Conservation (phyloP, 2,329 filamentous ascomycete species). For the Aureobasidium sp. region DNA sequence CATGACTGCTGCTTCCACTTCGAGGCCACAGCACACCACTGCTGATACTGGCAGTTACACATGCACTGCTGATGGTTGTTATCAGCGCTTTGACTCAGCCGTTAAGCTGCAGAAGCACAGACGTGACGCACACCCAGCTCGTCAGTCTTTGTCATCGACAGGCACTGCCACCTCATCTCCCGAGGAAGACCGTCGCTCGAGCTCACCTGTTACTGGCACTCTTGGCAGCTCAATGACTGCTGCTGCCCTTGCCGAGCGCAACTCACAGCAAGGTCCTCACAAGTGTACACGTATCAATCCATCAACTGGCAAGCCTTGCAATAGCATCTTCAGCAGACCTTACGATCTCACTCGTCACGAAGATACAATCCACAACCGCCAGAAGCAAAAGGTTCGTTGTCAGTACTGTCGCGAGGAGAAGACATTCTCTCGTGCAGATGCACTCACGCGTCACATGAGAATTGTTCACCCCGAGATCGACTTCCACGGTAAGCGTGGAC, state of each 20-base stretch:
- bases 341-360: slow-evolving; percentile 97
- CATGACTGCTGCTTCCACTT: slow-evolving; percentile 20
- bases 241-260: slow-evolving; percentile 51
- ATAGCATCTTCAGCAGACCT: slow-evolving; percentile 85
- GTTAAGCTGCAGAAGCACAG: slow-evolving; percentile 89
- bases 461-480: slow-evolving; percentile 88
- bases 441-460: slow-evolving; percentile 85
- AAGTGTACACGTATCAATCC: slow-evolving; percentile 90
- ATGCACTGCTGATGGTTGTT: slow-evolving; percentile 90
- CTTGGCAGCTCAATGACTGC: slow-evolving; percentile 39
- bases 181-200: slow-evolving; percentile 18
- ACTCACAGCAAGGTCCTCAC: slow-evolving; percentile 88
- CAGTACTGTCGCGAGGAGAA: slow-evolving; percentile 92
- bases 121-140: slow-evolving; percentile 77
- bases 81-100: slow-evolving; percentile 78
- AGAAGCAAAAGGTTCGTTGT: slow-evolving; percentile 91
- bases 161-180: slow-evolving; percentile 30
- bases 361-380: slow-evolving; percentile 91
- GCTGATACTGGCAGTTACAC: slow-evolving; percentile 88
- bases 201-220: slow-evolving; percentile 19
- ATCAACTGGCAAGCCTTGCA: slow-evolving; percentile 89
- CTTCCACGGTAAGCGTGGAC: slow-evolving; percentile 58
- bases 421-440: slow-evolving; percentile 92
- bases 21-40: slow-evolving; percentile 54
- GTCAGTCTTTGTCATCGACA: slow-evolving; percentile 30